These are phyloP conservation scores for Pseudonitzschia delicatissima DNA, from an alignment of 108 stramenopile genomes.

Conservation along the genomic window DNA sequence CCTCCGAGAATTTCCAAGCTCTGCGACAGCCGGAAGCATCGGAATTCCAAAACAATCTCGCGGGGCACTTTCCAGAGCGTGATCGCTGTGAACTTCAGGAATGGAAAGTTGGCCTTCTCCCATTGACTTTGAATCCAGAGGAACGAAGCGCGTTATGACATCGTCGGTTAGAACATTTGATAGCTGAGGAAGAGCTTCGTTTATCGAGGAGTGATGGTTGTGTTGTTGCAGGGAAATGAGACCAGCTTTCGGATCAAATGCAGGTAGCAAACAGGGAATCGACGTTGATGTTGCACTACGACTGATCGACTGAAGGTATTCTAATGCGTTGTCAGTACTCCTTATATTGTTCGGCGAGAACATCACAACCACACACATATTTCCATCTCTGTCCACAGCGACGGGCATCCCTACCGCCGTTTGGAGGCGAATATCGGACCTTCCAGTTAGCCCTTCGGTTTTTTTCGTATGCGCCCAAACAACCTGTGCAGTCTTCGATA, in stretches of 20 bases:
- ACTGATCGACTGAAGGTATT: conserved; percentile 81
- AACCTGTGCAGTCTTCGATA: conserved; percentile 87
- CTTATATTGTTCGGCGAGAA: conserved; percentile 85
- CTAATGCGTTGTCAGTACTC: conserved; percentile 78
- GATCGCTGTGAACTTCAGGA: conserved; percentile 39
- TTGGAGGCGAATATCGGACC: conserved; percentile 92
- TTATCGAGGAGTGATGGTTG: conserved; percentile 17
- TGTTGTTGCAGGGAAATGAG: conserved; percentile 32
- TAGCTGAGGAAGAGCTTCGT: conserved; percentile 29
- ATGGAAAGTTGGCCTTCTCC: conserved; percentile 8
- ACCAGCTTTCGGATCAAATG: conserved; percentile 49
- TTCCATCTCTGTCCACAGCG: conserved; percentile 75
- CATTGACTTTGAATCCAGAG: conserved; percentile 50
- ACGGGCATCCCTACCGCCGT: conserved; percentile 97
- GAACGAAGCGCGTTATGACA: conserved; percentile 76
- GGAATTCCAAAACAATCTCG: conserved; percentile 84
- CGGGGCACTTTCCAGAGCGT: conserved; percentile 60
- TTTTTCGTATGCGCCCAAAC: conserved; percentile 94
- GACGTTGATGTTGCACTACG: conserved; percentile 67
- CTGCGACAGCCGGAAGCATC: conserved; percentile 63
- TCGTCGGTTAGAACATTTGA: conserved; percentile 45
- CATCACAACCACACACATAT: conserved; percentile 93
- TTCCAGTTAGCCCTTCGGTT: conserved; percentile 82
- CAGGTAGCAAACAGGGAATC: conserved; percentile 80
- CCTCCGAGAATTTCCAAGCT: conserved; percentile 16